phyloP scores from a whole-genome alignment of 2,329 filamentous ascomycete genomes.

The Alternaria gansuensis region DNA sequence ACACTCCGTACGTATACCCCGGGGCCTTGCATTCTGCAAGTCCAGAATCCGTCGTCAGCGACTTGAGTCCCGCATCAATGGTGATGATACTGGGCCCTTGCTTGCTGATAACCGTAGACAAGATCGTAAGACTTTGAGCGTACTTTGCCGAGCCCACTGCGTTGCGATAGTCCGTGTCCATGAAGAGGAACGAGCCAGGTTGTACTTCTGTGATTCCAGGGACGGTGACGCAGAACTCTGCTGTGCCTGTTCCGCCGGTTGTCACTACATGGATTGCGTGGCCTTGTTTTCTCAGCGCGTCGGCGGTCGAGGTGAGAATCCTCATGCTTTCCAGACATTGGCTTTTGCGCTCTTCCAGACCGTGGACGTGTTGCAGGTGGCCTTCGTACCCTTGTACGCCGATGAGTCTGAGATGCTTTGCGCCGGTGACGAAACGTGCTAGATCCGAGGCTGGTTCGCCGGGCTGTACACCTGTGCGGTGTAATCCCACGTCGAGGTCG shows the following conservation, averaged over 20 bases:
- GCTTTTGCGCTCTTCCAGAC: slow-evolving; percentile 53
- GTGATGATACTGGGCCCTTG: slow-evolving; percentile 58
- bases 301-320: slow-evolving; percentile 56
- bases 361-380: slow-evolving; percentile 63
- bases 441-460: slow-evolving; percentile 55
- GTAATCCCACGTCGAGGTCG: slow-evolving; percentile 62
- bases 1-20: slow-evolving; percentile 56
- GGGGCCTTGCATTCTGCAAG: slow-evolving; percentile 58
- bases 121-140: slow-evolving; percentile 59
- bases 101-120: slow-evolving; percentile 61
- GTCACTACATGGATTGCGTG: slow-evolving; percentile 61
- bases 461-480: slow-evolving; percentile 60
- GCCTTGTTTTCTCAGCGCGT: slow-evolving; percentile 54
- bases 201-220: slow-evolving; percentile 64
- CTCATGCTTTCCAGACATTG: slow-evolving; percentile 59
- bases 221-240: slow-evolving; percentile 62
- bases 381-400: slow-evolving; percentile 65
- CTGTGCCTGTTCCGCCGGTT: slow-evolving; percentile 63
- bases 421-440: slow-evolving; percentile 51
- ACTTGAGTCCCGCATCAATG: slow-evolving; percentile 62
- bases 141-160: slow-evolving; percentile 60
- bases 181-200: slow-evolving; percentile 65
- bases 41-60: slow-evolving; percentile 62
- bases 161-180: slow-evolving; percentile 66
- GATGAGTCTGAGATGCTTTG: slow-evolving; percentile 56